Base-by-base conservation (phyloP, 2,329 filamentous ascomycete species). In the Fusarium haematococcum region DNA sequence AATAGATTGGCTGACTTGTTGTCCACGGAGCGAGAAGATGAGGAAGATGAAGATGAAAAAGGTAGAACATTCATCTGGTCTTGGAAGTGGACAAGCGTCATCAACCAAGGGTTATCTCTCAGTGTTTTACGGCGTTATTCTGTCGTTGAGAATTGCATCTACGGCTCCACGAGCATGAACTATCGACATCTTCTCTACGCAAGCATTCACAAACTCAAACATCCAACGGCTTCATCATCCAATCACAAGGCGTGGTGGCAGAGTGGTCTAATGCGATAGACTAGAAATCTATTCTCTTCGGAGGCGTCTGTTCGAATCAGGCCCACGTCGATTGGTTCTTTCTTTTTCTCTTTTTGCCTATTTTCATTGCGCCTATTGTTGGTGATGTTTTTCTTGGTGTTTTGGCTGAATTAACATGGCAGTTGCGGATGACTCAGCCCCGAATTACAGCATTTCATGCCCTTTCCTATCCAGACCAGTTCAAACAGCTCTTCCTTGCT, bases 201-300 rank as follows among this genome's bases (percentile, higher is more conserved):
- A n/a, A 39, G 25, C 66, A 52, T 35, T 32, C 50, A 73, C 2
- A 67, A 1, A 0, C 14, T 13, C 39, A 16, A 58, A 41, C 67
- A 73, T 23, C 25, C 6, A 27, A 6, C 0, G 1, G 0, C 0
- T 11, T 67, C 13, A 65, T 5, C 18, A 66, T 57, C 71, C 68
- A 72, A 74, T 74, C 68, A 74, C 50, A 63, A 75, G 71, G 71
- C 71, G 71, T 71, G 73, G 71, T 74, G 71, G 71, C 71, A 68
- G 71, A 74, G 71, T 74, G 71, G 71, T 74, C 71, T 73, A 73
- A 73, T 68, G 71, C 71, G 71, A 73, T 73, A 73, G 71, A 73
- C 71, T 73, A 73, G 71, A 73, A 73, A 73, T 73, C 71, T 73
- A 73, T 74, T 73, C 71, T 73, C 71, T 23, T 73, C 70, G 71